Evolutionary conservation across 306 rosid genomes (phyloP).

Genomic region (Macrotyloma uniflorum): DNA sequence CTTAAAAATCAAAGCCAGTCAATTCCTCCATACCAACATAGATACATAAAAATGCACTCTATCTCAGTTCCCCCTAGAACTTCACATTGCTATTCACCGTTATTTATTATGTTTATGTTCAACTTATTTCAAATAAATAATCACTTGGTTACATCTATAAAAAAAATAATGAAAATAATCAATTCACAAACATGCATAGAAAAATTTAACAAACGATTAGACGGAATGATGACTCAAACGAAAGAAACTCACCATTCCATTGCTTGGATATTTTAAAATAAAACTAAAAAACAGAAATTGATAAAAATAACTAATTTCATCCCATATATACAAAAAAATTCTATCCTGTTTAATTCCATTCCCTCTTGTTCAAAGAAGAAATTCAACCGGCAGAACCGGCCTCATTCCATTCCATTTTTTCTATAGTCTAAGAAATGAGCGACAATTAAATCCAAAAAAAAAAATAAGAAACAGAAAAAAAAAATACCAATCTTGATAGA

Average conservation of each 20-base stretch:
- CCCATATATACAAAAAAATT: neutral
- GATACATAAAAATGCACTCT: neutral
- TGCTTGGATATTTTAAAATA: neutral
- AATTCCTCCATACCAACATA: neutral
- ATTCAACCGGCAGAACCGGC: neutral
- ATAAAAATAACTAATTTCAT: neutral
- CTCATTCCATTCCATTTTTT: neutral
- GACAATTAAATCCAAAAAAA: conserved; percentile 14
- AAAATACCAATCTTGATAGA: conserved; percentile 82
- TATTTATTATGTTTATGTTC: neutral
- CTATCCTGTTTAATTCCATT: neutral
- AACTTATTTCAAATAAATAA: neutral
- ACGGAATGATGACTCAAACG: neutral
- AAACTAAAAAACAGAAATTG: neutral
- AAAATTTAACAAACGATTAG: neutral
- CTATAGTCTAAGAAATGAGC: neutral
- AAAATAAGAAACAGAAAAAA: neutral
- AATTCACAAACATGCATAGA: neutral
- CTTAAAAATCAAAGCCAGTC: neutral
- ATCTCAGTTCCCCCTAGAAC: neutral
- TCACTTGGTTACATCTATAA: neutral
- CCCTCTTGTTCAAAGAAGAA: neutral
- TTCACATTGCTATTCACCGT: neutral
- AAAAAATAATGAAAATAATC: neutral
- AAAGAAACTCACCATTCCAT: neutral